A percentile compares a stretch with the other conserved stretches of the same genome.
These are phyloP conservation scores for Brassica juncea DNA, from an alignment of 345 rosid species.

Conservation along the genomic window DNA sequence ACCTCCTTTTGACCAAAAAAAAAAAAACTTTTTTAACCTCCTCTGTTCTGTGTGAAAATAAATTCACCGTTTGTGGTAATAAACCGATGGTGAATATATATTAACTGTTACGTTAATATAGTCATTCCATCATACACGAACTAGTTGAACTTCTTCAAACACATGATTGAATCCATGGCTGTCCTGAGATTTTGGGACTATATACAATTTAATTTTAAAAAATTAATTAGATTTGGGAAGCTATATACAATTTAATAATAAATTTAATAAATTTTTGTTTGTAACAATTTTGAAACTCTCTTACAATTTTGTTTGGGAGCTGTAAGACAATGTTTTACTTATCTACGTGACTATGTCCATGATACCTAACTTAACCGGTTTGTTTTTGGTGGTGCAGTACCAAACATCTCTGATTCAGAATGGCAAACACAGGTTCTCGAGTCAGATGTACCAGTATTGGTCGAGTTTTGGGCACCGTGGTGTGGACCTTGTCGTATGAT, in stretches of 20 bases:
- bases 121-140: neutral
- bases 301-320: neutral
- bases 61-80: neutral
- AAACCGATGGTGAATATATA: neutral
- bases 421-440: constrained; percentile 70
- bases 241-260: neutral
- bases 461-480: constrained; percentile 87
- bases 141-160: neutral
- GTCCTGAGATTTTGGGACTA: neutral
- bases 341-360: neutral
- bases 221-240: neutral
- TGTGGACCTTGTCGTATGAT: constrained; percentile 85
- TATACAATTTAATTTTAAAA: neutral
- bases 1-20: neutral
- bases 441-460: constrained; percentile 57
- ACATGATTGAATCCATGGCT: neutral
- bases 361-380: constrained; percentile 2
- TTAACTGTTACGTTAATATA: neutral
- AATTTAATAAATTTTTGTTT: neutral
- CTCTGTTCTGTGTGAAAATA: neutral
- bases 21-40: neutral
- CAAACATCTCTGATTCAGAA: constrained; percentile 50
- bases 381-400: constrained; percentile 43
- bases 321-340: neutral
- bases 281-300: neutral